Evolutionary conservation across 805 yeast species (phyloP).

Genomic region (Phaffomyces antillensis): DNA sequence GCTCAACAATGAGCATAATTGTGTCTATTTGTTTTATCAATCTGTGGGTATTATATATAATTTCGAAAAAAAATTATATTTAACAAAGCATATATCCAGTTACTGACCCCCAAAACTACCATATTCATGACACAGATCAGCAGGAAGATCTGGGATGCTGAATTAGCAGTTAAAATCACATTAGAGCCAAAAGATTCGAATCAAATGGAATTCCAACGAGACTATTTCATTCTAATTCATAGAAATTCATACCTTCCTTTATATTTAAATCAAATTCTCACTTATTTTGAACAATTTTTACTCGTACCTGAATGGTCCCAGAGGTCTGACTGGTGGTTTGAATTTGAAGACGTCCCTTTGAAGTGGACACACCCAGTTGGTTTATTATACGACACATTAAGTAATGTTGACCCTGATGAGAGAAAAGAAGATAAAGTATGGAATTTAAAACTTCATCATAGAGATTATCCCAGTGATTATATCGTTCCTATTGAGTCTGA

Average conservation of each 20-base stretch:
- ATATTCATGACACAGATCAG: constrained; percentile 29
- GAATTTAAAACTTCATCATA: constrained; percentile 37
- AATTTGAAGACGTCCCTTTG: constrained; percentile 53
- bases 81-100: not conserved
- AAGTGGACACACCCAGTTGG: constrained; percentile 75
- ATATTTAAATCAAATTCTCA: constrained; percentile 29
- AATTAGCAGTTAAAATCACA: constrained; percentile 36
- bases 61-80: not conserved
- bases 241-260: constrained; percentile 51
- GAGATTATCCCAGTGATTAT: constrained; percentile 36
- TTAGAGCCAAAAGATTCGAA: constrained; percentile 21
- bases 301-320: constrained; percentile 22
- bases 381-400: constrained; percentile 47
- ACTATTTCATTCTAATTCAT: constrained; percentile 16
- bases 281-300: constrained; percentile 31
- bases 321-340: constrained; percentile 52
- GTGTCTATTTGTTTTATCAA: too few species aligned
- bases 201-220: constrained; percentile 10
- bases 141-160: constrained; percentile 46
- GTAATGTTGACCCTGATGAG: constrained; percentile 29
- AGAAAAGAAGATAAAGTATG: constrained; percentile 30
- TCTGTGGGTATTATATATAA: not conserved
- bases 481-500: constrained; percentile 32
- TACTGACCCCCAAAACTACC: not conserved
- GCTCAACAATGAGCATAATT: constrained; percentile 1